phyloP scores from a whole-genome alignment of 495 filamentous ascomycete genomes.

The Podospora didyma region DNA sequence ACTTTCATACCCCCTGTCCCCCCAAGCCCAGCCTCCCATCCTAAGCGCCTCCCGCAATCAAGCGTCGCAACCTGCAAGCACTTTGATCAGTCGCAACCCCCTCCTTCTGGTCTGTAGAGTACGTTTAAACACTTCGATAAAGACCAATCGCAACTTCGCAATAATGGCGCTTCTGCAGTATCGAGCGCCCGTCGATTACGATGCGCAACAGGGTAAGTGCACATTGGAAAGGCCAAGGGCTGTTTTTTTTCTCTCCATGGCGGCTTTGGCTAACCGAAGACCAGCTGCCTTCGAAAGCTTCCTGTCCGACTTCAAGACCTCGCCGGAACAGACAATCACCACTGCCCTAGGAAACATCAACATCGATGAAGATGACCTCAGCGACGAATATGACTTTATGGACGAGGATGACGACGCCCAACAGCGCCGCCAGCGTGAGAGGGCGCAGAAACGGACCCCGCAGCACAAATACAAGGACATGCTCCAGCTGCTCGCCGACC shows the following conservation, averaged over 20 bases:
- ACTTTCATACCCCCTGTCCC: constrained; percentile 6
- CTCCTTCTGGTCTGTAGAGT: background rate
- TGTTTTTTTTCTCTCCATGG: background rate
- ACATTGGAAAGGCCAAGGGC: background rate
- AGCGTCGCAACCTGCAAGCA: constrained; percentile 1
- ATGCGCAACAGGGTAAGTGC: constrained; percentile 68
- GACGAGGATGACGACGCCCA: constrained; percentile 69
- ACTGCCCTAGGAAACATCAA: constrained; percentile 78
- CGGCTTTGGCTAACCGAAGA: constrained; percentile 5
- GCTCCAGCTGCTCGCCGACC: constrained; percentile 82
- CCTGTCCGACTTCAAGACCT: constrained; percentile 80
- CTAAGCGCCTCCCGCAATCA: constrained; percentile 12
- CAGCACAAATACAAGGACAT: constrained; percentile 88
- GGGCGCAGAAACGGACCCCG: constrained; percentile 44
- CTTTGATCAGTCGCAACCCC: constrained; percentile 3
- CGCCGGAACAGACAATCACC: constrained; percentile 66
- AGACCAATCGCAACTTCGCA: constrained; percentile 9
- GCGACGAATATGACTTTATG: constrained; percentile 94
- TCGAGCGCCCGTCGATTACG: constrained; percentile 75
- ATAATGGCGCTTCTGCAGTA: constrained; percentile 78
- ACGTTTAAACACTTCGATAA: background rate
- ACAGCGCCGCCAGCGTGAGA: constrained; percentile 40
- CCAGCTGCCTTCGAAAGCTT: constrained; percentile 84
- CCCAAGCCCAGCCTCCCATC: background rate
- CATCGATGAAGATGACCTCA: constrained; percentile 82